phyloP scores from a whole-genome alignment of 495 filamentous ascomycete species.

The Penicillium paxilli region DNA sequence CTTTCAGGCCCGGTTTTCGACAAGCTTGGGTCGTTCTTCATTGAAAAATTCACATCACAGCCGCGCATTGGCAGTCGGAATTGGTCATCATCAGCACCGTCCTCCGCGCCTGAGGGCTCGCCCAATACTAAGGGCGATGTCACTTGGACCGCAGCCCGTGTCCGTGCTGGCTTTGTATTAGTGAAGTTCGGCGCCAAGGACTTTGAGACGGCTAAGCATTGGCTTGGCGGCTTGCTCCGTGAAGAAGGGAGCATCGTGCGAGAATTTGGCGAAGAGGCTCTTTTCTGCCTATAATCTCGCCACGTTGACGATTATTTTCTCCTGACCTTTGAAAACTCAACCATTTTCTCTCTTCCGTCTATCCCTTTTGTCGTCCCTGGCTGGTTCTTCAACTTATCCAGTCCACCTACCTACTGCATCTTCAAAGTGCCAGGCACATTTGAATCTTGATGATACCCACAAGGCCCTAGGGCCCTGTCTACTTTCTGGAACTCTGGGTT shows the following conservation, averaged over 20 bases:
- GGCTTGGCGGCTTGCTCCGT: slow-evolving; percentile 57
- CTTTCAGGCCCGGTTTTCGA: slow-evolving; percentile 73
- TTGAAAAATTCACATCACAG: slow-evolving; percentile 70
- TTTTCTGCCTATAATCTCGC: slow-evolving; percentile 53
- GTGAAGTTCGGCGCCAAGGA: slow-evolving; percentile 77
- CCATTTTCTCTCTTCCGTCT: not conserved
- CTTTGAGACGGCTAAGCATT: slow-evolving; percentile 61
- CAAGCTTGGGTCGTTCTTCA: slow-evolving; percentile 64
- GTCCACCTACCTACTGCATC: not conserved
- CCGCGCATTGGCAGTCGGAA: slow-evolving; percentile 84
- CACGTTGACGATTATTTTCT: not conserved
- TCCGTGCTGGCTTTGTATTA: slow-evolving; percentile 76
- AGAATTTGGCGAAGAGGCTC: slow-evolving; percentile 63
- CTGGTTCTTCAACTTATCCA: not conserved
- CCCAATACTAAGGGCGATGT: slow-evolving; percentile 55
- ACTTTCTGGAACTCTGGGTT: slow-evolving; percentile 5
- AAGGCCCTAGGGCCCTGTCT: slow-evolving; percentile 5
- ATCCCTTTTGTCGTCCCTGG: not conserved
- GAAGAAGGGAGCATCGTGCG: slow-evolving; percentile 57
- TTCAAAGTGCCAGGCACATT: not conserved
- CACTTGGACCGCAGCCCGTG: slow-evolving; percentile 82
- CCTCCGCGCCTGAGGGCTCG: slow-evolving; percentile 30
- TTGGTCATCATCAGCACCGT: slow-evolving; percentile 53
- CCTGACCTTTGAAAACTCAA: not conserved
- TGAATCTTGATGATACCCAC: slow-evolving; percentile 16